Conservation (phyloP, 441 rosid genomes). For the Pelargonium myrrhifolium region DNA sequence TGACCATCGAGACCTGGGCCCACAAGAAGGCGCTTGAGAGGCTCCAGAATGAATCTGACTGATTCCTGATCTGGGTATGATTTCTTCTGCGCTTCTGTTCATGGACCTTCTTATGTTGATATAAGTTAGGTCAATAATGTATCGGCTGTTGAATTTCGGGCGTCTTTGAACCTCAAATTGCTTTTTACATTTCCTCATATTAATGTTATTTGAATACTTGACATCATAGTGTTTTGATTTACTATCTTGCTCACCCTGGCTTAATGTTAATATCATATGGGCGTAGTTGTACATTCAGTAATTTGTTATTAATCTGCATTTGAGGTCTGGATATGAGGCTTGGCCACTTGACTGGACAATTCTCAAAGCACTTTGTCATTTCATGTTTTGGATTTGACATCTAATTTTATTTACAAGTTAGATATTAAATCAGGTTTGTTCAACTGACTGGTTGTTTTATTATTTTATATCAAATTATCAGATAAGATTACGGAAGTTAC, state of each 20-base stretch:
- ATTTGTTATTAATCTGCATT: background rate
- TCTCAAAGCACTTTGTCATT: background rate
- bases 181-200: background rate
- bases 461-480: too few species aligned
- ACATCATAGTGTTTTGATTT: background rate
- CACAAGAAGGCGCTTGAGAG: slow-evolving; percentile 27
- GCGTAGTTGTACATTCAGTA: background rate
- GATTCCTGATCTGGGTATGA: slow-evolving; percentile 1
- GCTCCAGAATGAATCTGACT: slow-evolving; percentile 13
- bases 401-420: background rate
- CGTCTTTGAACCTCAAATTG: background rate
- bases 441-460: background rate
- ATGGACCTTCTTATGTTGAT: background rate
- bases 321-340: background rate
- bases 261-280: background rate
- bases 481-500: background rate
- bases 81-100: background rate
- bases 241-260: background rate
- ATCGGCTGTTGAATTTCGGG: slow-evolving; percentile 1
- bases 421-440: background rate
- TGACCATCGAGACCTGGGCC: slow-evolving; percentile 28
- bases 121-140: background rate
- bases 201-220: background rate
- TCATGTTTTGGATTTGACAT: background rate
- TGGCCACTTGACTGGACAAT: background rate